phyloP scores from a whole-genome alignment of 2,329 filamentous ascomycete genomes.

The Talaromyces sp. region DNA sequence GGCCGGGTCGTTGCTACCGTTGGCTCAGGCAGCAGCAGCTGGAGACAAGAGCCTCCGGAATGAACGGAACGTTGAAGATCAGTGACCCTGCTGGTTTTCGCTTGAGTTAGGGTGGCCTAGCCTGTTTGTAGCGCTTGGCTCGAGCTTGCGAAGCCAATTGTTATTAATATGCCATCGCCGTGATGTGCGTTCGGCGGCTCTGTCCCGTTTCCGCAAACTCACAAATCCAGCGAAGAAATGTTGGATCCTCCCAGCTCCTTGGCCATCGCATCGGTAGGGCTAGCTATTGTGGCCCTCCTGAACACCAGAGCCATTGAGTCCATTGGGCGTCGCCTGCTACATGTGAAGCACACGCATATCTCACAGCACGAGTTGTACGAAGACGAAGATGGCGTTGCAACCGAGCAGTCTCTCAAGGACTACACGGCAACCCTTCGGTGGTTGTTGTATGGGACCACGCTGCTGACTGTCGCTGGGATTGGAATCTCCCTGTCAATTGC shows the following conservation, averaged over 20 bases:
- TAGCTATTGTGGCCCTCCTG: neutral
- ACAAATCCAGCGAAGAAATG: neutral
- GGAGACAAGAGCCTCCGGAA: neutral
- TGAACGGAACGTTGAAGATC: no score
- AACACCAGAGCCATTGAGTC: neutral
- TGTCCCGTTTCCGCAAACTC: neutral
- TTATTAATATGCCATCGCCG: neutral
- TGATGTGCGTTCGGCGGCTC: neutral
- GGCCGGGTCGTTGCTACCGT: neutral
- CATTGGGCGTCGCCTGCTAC: neutral
- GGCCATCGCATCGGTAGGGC: neutral
- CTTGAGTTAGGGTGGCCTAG: no score
- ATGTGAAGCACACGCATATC: neutral
- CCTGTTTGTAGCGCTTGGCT: neutral
- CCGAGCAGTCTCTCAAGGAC: slow-evolving; percentile 55
- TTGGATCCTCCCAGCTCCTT: neutral
- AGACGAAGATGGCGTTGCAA: slow-evolving; percentile 66
- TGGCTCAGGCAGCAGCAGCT: neutral
- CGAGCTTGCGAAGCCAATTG: no score
- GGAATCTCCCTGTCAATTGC: slow-evolving; percentile 54
- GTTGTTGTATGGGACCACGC: slow-evolving; percentile 40
- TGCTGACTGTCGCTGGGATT: slow-evolving; percentile 53
- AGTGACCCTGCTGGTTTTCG: no score
- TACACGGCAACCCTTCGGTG: slow-evolving; percentile 62
- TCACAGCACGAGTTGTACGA: slow-evolving; percentile 48